Base-by-base conservation (phyloP, 1,284 basidiomycete genomes). In the Xerocomus alliaceus region DNA sequence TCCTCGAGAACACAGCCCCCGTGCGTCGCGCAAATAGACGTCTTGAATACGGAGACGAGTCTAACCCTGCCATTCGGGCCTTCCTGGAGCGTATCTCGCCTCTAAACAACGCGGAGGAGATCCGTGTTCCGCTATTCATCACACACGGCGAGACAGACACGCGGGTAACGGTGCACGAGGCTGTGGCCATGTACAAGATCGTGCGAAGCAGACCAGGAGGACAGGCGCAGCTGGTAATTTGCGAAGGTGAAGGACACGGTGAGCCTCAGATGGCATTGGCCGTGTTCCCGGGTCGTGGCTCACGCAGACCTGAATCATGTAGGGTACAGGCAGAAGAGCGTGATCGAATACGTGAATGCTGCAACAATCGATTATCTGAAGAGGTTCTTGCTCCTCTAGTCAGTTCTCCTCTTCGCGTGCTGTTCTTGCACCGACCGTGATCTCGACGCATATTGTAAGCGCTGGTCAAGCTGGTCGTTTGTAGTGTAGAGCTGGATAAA, bases 171-270 rank as follows among this genome's bases (percentile, higher is more conserved):
- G 69, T 78, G 26, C 70, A 75, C 3, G 78, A 78, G 41, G 75
- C 72, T 13, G 58, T 73, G 18, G 49, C 60, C 39, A 75, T 76
- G 75, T 73, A 58, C 47, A 65, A 63, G 57, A 65, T 68, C 18
- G 63, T 75, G 32, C 54, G 51, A 11, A 54, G 54, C 8, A 65
- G 45, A 15, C 62, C 67, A 9, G 67, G 61, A 5, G 70, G 61
- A 45, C 64, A 65, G 32, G 65, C 71, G 13, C 78, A 79, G 48
- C 48, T 78, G 52, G 70, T 75, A 39, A 69, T 79, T 41, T 78
- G 78, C 51, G 77, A 79, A 58, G 70, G 73, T 47, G 79, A 80
- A 58, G 78, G 79, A n/a, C 77, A 78, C 44, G 78, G 79, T 80
- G 49, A 51, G 75, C 51, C 2, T 52, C 39, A 5, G 22, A 10